Conservation (phyloP, 306 rosid species). For the Chamaecrista fasciculata region DNA sequence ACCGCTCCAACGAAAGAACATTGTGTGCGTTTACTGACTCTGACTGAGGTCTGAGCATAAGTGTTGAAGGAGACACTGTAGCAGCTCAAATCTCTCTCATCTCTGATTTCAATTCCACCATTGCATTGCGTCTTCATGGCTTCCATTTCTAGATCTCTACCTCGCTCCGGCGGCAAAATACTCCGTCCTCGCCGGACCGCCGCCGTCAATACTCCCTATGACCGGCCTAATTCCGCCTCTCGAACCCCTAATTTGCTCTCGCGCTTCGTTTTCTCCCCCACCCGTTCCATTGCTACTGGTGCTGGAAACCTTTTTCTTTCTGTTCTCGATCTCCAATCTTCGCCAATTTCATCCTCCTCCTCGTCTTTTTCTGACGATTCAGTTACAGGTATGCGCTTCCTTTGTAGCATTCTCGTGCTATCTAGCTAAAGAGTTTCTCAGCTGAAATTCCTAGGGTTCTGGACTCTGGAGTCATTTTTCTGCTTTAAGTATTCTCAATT, state of each 20-base stretch:
- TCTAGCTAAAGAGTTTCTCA: background rate
- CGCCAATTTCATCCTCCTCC: conserved; percentile 35
- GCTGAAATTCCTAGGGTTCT: conserved; percentile 37
- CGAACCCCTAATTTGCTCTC: conserved; percentile 80
- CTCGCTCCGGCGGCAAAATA: conserved; percentile 77
- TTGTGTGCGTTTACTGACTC: too few species aligned
- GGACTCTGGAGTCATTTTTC: background rate
- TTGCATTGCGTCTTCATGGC: too few species aligned
- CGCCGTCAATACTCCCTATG: conserved; percentile 60
- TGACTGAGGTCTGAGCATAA: too few species aligned
- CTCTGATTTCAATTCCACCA: background rate
- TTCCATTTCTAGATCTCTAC: conserved; percentile 52
- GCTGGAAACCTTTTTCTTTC: conserved; percentile 73
- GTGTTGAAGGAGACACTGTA: too few species aligned
- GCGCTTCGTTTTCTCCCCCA: conserved; percentile 59
- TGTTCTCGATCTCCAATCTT: conserved; percentile 54
- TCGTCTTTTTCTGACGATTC: conserved; percentile 44
- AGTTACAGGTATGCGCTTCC: conserved; percentile 36
- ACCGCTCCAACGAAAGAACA: too few species aligned
- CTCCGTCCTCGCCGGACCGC: conserved; percentile 52
- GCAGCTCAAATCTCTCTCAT: background rate
- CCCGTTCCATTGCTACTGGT: conserved; percentile 62
- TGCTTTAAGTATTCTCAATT: background rate
- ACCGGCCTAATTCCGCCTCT: conserved; percentile 46
- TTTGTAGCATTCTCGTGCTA: background rate